phyloP scores from a whole-genome alignment of 2,329 filamentous ascomycete genomes.

The Aureobasidium pullulans region DNA sequence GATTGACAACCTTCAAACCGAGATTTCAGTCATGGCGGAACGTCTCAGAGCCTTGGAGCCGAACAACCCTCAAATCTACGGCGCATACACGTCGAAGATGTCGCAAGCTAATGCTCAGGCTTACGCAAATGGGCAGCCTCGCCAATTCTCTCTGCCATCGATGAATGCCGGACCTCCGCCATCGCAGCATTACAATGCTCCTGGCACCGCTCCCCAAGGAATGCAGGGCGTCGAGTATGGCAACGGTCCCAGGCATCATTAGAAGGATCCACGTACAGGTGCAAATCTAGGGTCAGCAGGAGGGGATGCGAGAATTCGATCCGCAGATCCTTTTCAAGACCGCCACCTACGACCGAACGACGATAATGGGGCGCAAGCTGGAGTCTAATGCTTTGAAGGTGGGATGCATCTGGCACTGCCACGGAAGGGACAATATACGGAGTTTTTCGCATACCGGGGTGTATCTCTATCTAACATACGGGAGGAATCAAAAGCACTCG shows the following conservation, averaged over 20 bases:
- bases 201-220: slow-evolving; percentile 25
- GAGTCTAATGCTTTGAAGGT: neutral
- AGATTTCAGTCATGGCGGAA: slow-evolving; percentile 39
- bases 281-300: neutral
- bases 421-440: neutral
- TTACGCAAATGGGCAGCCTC: slow-evolving; percentile 24
- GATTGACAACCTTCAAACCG: slow-evolving; percentile 40
- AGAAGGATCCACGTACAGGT: neutral
- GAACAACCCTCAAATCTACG: slow-evolving; percentile 40
- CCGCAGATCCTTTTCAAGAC: neutral
- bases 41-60: slow-evolving; percentile 41
- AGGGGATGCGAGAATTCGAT: neutral
- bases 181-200: slow-evolving; percentile 23
- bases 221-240: slow-evolving; percentile 46
- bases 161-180: slow-evolving; percentile 21
- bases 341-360: neutral
- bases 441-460: slow-evolving; percentile 7
- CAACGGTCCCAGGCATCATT: slow-evolving; percentile 2
- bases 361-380: neutral
- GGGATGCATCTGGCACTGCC: neutral
- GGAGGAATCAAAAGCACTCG: neutral
- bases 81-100: slow-evolving; percentile 37
- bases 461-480: slow-evolving; percentile 11
- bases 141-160: slow-evolving; percentile 29
- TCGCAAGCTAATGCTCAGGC: slow-evolving; percentile 33